phyloP scores from a whole-genome alignment of 108 stramenopile genomes.

The Fragilariopsis cylindrus region DNA sequence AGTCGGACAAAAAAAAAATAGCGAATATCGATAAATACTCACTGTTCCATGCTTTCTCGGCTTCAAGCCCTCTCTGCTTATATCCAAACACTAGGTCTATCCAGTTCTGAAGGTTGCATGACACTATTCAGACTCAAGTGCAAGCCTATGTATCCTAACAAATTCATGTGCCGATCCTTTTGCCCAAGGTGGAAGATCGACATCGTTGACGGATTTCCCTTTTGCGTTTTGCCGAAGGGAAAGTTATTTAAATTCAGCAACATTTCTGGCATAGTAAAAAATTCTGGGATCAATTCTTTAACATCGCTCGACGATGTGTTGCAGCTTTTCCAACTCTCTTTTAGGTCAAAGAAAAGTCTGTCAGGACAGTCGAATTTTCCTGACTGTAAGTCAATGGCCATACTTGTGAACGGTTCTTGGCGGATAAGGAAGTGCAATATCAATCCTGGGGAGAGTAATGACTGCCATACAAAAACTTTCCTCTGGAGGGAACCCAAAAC shows the following conservation, averaged over 20 bases:
- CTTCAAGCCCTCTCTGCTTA: slow-evolving; percentile 93
- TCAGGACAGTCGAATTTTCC: slow-evolving; percentile 98
- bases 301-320: slow-evolving; percentile 88
- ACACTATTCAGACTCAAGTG: slow-evolving; percentile 88
- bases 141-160: slow-evolving; percentile 82
- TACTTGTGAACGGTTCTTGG: slow-evolving; percentile 90
- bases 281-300: slow-evolving; percentile 97
- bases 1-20: no score
- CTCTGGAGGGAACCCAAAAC: slow-evolving; percentile 89
- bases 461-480: slow-evolving; percentile 98
- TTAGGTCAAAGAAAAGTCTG: slow-evolving; percentile 91
- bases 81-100: slow-evolving; percentile 96
- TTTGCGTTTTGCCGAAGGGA: slow-evolving; percentile 94
- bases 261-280: slow-evolving; percentile 90
- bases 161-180: slow-evolving; percentile 89
- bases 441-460: slow-evolving; percentile 98
- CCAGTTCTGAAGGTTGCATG: slow-evolving; percentile 93
- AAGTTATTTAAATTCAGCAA: slow-evolving; percentile 88
- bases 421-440: slow-evolving; percentile 95
- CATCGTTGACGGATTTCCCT: slow-evolving; percentile 89
- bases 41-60: slow-evolving; percentile 42
- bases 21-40: not conserved
- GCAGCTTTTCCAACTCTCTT: slow-evolving; percentile 90
- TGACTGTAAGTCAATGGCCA: slow-evolving; percentile 91
- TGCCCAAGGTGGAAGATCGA: slow-evolving; percentile 97